Conservation (phyloP, 2,329 filamentous ascomycete species). For the Tolypocladium sp. region DNA sequence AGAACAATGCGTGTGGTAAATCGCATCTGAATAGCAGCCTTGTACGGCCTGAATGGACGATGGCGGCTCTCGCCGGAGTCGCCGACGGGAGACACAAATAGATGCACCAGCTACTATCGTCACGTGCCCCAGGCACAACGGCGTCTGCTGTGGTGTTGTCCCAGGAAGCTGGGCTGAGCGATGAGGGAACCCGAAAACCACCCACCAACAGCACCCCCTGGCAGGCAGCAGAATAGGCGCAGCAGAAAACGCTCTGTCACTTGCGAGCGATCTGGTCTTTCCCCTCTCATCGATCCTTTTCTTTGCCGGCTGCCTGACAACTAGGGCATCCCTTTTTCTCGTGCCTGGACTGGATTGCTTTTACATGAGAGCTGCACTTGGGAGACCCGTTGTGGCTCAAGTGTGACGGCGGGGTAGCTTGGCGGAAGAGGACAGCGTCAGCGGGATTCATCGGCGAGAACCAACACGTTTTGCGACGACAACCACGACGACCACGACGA, state of each 20-base stretch:
- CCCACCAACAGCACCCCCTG: background rate
- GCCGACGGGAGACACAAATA: background rate
- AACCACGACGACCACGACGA: background rate
- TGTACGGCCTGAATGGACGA: background rate
- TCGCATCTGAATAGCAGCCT: background rate
- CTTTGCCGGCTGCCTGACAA: background rate
- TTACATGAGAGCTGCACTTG: background rate
- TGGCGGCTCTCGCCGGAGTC: background rate
- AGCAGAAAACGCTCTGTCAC: background rate
- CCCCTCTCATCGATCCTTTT: background rate
- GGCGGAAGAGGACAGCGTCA: background rate
- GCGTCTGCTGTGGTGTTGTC: background rate
- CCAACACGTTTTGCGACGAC: background rate
- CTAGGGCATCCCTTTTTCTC: too few species aligned
- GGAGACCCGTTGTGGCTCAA: background rate
- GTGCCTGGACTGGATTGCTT: background rate
- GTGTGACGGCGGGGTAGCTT: background rate
- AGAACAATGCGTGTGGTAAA: background rate
- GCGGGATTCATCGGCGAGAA: background rate
- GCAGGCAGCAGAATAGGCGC: slow-evolving; percentile 4
- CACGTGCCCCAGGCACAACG: background rate
- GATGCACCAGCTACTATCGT: background rate
- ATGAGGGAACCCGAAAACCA: background rate
- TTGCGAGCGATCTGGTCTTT: background rate
- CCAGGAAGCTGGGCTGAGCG: background rate